Base-by-base conservation (phyloP, 768 basidiomycete genomes). In the Tylopilus sp. region DNA sequence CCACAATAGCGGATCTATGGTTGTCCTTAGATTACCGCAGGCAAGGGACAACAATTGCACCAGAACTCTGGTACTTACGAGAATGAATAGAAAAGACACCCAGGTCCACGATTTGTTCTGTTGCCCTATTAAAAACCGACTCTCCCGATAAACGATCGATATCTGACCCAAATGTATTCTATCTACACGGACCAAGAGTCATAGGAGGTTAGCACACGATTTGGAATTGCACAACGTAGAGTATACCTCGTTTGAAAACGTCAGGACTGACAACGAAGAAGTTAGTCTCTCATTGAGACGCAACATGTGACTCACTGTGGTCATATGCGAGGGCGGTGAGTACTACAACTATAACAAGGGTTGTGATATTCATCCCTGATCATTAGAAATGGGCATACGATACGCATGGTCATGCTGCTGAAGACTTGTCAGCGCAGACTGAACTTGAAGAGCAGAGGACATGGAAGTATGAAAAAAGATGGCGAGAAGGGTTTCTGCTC, bases 1-100 rank as follows among this genome's bases (percentile, higher is more conserved):
- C 12, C 4, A 9, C 28, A 45, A 41, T 50, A 57, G 29, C 45
- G 52, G 34, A 55, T 25, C 56, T 57, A 38, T 19, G 12, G 19
- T 1, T 29, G 13, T 21, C 16, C 6, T 36, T 4, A 28, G 17
- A 2, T 13, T 21, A 8, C 12, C 19, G 21, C n/a, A n/a, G n/a
- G n/a, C n/a, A 46, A 33, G 12, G 3, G 3, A n/a, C 19, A 26
- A 36, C 34, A 37, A 9, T 8, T 34, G 16, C 8, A 17, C 14
- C 31, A 10, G 34, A n/a, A n/a, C n/a, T n/a, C n/a, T n/a, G n/a
- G n/a, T n/a, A n/a, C n/a, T n/a, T 2, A 17, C 4, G 13, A 13
- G n/a, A 17, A 14, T 13, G 4, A 7, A 34, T 34, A 34, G 16
- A 17, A 6, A 19, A 8, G 34, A 47, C 10, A 36, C 34, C 25